These are phyloP conservation scores for Candida michaelii DNA, from an alignment of 805 yeast genomes.

Conservation along the genomic window DNA sequence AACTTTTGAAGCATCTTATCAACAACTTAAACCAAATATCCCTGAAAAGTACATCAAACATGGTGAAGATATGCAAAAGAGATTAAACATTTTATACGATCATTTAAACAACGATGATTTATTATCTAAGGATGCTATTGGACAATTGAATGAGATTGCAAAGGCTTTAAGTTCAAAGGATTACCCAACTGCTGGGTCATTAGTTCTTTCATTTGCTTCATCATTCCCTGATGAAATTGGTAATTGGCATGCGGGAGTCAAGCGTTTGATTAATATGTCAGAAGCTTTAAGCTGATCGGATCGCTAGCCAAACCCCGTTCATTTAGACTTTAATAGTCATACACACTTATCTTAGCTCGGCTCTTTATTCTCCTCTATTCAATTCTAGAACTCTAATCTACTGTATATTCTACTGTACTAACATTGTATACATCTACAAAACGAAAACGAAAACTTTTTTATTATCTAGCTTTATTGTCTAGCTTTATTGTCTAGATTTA, in stretches of 20 bases:
- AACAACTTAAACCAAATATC: conserved; percentile 64
- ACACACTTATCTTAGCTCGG: neutral
- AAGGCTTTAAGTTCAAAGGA: conserved; percentile 53
- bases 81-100: conserved; percentile 73
- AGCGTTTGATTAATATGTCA: conserved; percentile 77
- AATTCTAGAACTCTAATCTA: no score
- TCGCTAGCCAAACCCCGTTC: no score
- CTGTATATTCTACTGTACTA: no score
- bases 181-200: conserved; percentile 55
- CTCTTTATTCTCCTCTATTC: no score
- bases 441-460: neutral
- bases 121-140: conserved; percentile 56
- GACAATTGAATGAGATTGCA: conserved; percentile 51
- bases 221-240: conserved; percentile 73
- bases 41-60: conserved; percentile 77
- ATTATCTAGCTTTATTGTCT: no score
- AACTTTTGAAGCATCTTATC: conserved; percentile 54
- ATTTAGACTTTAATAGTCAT: no score
- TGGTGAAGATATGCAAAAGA: conserved; percentile 75
- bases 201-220: conserved; percentile 60
- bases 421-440: neutral
- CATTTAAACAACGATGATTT: conserved; percentile 74
- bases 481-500: no score
- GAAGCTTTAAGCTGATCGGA: conserved; percentile 30
- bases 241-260: conserved; percentile 90